Conservation (phyloP, 305 asterid genomes). For the Rubia tinctorum region DNA sequence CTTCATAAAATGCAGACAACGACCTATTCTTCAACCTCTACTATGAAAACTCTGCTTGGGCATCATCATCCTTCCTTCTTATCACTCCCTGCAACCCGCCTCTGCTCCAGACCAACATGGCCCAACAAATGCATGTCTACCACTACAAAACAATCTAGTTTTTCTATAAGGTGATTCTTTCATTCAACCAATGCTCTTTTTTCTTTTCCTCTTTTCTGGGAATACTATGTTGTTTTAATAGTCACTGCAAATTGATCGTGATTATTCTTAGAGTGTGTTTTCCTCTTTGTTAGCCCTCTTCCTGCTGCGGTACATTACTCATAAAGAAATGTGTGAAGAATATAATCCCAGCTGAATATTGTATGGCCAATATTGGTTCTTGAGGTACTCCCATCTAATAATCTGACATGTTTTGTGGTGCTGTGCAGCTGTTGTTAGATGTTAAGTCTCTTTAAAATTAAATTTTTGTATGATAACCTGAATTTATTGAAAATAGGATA, state of each 20-base stretch:
- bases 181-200: neutral
- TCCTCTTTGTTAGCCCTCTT: neutral
- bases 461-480: no score
- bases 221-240: neutral
- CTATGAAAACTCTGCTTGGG: slow-evolving; percentile 4
- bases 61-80: neutral
- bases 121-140: neutral
- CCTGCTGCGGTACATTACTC: neutral
- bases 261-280: neutral
- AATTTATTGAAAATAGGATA: neutral
- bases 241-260: neutral
- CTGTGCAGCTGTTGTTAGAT: neutral
- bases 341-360: no score
- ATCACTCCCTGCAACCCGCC: neutral
- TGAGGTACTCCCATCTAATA: neutral
- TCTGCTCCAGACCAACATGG: neutral
- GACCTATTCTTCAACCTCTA: neutral
- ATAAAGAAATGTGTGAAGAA: neutral
- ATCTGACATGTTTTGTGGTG: neutral
- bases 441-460: no score
- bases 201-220: neutral
- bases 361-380: neutral
- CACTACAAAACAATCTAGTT: neutral
- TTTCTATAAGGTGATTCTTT: neutral
- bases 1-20: neutral